Conservation (phyloP, 768 basidiomycete genomes). For the Mycena latifolia region DNA sequence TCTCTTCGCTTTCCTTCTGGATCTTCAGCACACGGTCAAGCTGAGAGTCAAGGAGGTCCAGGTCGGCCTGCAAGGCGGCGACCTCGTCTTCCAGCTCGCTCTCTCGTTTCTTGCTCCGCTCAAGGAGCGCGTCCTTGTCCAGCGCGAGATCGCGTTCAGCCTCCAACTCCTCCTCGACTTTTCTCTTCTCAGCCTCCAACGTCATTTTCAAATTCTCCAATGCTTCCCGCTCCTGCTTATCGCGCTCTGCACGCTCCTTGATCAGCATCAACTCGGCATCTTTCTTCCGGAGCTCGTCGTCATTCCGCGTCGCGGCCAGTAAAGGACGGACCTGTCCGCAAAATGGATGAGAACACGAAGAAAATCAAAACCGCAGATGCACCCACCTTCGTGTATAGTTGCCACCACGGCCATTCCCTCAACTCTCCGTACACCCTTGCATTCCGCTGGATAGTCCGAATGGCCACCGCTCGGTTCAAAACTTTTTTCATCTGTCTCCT, state of each 20-base stretch:
- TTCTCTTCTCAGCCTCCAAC: conserved; percentile 86
- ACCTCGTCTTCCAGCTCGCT: conserved; percentile 90
- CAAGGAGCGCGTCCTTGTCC: conserved; percentile 88
- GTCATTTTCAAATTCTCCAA: conserved; percentile 86
- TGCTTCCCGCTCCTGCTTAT: conserved; percentile 83
- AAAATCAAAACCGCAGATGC: background rate
- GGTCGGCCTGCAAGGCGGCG: conserved; percentile 80
- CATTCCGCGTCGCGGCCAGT: conserved; percentile 91
- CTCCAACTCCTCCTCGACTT: conserved; percentile 84
- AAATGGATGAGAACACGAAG: conserved; percentile 26
- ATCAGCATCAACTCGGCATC: conserved; percentile 84
- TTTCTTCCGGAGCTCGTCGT: conserved; percentile 91
- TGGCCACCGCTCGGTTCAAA: conserved; percentile 90
- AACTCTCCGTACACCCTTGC: conserved; percentile 92
- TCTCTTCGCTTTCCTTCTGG: conserved; percentile 86
- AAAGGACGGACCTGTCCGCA: conserved; percentile 83
- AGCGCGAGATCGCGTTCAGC: conserved; percentile 83
- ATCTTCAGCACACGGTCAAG: conserved; percentile 82
- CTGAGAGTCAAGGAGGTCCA: conserved; percentile 88
- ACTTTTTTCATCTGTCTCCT: conserved; percentile 95
- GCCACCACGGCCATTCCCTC: conserved; percentile 99
- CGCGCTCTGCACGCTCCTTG: conserved; percentile 89
- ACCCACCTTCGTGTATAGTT: conserved; percentile 90
- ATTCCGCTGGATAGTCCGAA: conserved; percentile 94
- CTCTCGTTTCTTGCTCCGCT: conserved; percentile 89